Evolutionary conservation across 2,329 filamentous ascomycete genomes (phyloP), one percentile per base, ranked within the genome.

Genomic region (Colletotrichum scovillei): DNA sequence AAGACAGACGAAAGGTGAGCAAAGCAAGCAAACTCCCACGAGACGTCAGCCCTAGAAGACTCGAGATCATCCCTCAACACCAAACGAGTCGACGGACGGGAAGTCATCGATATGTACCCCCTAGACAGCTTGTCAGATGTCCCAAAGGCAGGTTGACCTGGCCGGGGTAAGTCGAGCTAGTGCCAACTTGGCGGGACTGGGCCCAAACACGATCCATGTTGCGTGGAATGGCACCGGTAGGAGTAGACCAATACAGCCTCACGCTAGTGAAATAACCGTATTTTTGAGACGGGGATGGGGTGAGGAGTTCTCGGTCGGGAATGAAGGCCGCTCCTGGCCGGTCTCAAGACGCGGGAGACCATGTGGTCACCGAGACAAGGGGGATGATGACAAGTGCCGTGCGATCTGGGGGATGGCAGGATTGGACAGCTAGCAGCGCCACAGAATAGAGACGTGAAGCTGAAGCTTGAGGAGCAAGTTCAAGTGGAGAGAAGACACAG

Each of bases 251-350:
- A n/a, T 22, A n/a, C 49, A 69, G 67, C 59, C 67, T 65, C 67
- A 65, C 60, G 38, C 62, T 69, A 69, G 53, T 59, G 53, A 19
- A 66, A 53, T 35, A 69, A 69, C 67, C 52, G 52, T 69, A 58
- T 42, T 59, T 66, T 46, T 60, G 62, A 70, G 62, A 67, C 46
- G 28, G 57, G 35, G 30, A 60, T 42, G 38, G 38, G 38, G 38
- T 53, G 55, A 67, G 46, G 63, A 59, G 24, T 56, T 60, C 38
- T 59, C 22, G 57, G 35, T 64, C 69, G 49, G 65, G 64, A 46
- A 58, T 8, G 49, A 38, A 12, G 52, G 49, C 65, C 19, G 16
- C 38, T 42, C 38, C 38, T 42, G 63, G 68, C 42, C 56, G 56
- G 69, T 72, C 30, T 60, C 68, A 60, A 59, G n/a, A 59, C 5